Percentiles rank a stretch among this genome's conserved stretches.
These are phyloP conservation scores for Jacaranda copaia DNA, from an alignment of 257 asterid species.

Conservation along the genomic window DNA sequence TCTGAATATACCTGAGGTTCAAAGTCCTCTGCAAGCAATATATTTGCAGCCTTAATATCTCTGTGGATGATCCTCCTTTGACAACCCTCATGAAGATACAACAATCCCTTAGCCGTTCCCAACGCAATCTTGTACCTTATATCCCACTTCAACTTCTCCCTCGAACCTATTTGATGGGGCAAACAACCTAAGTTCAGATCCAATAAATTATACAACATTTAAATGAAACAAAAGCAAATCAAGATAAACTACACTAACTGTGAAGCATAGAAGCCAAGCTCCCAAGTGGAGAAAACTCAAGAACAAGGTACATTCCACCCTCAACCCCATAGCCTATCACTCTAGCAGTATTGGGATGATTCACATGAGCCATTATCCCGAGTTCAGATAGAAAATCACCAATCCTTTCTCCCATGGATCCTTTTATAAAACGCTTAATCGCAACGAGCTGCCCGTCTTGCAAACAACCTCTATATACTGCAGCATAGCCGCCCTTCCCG, in stretches of 20 bases:
- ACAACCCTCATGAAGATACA: conserved; percentile 76
- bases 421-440: conserved; percentile 57
- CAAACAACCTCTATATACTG: conserved; percentile 65
- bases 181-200: conserved; percentile 1
- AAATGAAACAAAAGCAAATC: background rate
- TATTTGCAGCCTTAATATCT: conserved; percentile 81
- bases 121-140: conserved; percentile 61
- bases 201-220: background rate
- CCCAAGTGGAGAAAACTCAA: conserved; percentile 93
- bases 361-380: conserved; percentile 97
- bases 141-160: conserved; percentile 61
- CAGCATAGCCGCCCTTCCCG: conserved; percentile 88
- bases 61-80: conserved; percentile 74
- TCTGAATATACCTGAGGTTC: conserved; percentile 66
- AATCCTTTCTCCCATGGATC: conserved; percentile 57
- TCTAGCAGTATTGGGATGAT: conserved; percentile 94
- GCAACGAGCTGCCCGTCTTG: conserved; percentile 62
- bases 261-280: conserved; percentile 85
- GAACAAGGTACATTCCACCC: conserved; percentile 88
- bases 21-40: conserved; percentile 65
- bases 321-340: conserved; percentile 94
- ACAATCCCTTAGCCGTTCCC: conserved; percentile 70
- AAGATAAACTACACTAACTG: conserved; percentile 48
- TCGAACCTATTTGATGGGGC: conserved; percentile 45
- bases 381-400: conserved; percentile 76